Evolutionary conservation across 352 stramenopile genomes (phyloP), one percentile per base, ranked within the genome.

Genomic region (Globisporangium alternatum): DNA sequence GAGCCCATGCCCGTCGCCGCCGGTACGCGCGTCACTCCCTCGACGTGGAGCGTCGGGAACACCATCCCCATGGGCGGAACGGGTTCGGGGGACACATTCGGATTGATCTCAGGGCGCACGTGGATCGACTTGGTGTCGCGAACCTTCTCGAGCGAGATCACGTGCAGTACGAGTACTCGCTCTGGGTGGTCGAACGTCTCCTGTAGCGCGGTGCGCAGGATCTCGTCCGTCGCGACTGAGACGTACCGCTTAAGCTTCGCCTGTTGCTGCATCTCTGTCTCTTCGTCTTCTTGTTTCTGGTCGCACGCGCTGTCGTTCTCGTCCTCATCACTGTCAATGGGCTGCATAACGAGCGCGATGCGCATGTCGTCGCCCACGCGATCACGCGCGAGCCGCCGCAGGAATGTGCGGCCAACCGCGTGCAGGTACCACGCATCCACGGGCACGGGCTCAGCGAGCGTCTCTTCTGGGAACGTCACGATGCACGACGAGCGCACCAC

Each of bases 391-490:
- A 94, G 57, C 7, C 80, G 83, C 51, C 82, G 78, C 56, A 94
- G 61, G 65, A 92, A 94, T 49, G 77, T 86, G 44, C 83, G 67
- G 3, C 86, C 86, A 39, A 87, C 81, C 1, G 83, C 86, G 54
- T 87, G 78, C 6, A 94, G 69, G 62, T 92, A 94, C 83, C 86
- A 92, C 33, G 81, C 86, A 67, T 94, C 86, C 45, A 92, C 80
- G n/a, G 86, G 83, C 53, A 94, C 80, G 17, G 86, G 86, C 62
- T 94, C 86, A 1, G 86, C 80, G 43, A 70, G 62, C 12, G 78
- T 72, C 53, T 83, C 78, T 64, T 89, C 83, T 0, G 86, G 86
- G 65, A 94, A 94, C 67, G 86, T 94, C 65, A 94, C 71, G 52
- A 94, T 76, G 69, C 86, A 94, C 54, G 83, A 91, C 62, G 86